Base-by-base conservation (phyloP, 163 green algal genomes). In the Coccomyxa subellipsoidea region DNA sequence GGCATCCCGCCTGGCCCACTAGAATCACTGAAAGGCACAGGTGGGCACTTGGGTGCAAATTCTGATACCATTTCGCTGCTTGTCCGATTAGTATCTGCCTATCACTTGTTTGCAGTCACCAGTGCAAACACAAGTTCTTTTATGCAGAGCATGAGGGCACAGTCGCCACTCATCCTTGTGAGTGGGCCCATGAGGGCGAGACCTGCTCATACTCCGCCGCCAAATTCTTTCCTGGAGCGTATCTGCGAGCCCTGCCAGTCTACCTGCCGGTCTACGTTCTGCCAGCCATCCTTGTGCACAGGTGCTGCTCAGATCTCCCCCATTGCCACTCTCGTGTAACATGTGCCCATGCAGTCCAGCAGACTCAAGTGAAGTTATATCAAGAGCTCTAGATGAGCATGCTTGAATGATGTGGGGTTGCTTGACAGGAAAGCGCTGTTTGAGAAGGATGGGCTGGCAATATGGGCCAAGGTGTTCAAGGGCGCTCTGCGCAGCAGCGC, bases 251-350 rank as follows among this genome's bases (percentile, higher is more conserved):
- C 2, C 78, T 94, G 29, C 88, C 85, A 3, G 89, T 94, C 15
- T 95, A 94, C 84, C 38, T 94, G 10, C 91, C 92, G 32, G 92
- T 98, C 38, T 98, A 98, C 81, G 38, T 97, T 27, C 82, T 98
- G 34, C 93, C 94, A 1, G 91, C 90, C 32, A 82, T 98, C 54
- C 87, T 98, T 73, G 93, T 98, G 79, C 95, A 98, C 89, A 88
- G 92, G 78, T 98, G 78, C 75, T 98, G 53, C 35, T 31, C 47
- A 27, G 47, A 59, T 59, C 15, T 59, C 47, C n/a, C n/a, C n/a
- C n/a, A n/a, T n/a, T n/a, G n/a, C n/a, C n/a, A n/a, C n/a, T n/a
- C n/a, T n/a, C n/a, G n/a, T n/a, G n/a, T n/a, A n/a, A n/a, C n/a
- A n/a, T n/a, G n/a, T n/a, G n/a, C n/a, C n/a, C n/a, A n/a, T n/a